A percentile compares a stretch with the other conserved stretches of the same genome.
Conservation (phyloP, 768 basidiomycete genomes). For the Suillus ampliporus region DNA sequence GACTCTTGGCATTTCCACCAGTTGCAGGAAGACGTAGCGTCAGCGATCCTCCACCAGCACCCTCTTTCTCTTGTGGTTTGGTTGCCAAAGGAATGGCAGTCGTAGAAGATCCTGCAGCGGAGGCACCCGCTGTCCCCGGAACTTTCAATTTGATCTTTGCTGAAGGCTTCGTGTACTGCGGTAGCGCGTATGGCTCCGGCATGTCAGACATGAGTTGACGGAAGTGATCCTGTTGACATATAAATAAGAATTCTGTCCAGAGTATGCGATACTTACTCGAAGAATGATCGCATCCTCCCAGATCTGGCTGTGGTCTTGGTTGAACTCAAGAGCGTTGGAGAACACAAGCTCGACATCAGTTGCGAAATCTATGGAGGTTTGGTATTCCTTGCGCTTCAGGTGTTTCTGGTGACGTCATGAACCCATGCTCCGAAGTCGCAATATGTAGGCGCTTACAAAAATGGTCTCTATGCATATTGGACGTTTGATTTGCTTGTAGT, state of each 20-base stretch:
- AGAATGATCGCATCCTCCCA: constrained; percentile 80
- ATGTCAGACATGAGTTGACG: constrained; percentile 79
- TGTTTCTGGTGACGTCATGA: constrained; percentile 59
- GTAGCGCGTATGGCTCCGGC: constrained; percentile 66
- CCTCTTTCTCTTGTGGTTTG: constrained; percentile 22
- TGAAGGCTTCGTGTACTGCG: constrained; percentile 61
- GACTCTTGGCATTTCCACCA: constrained; percentile 22
- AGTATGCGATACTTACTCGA: constrained; percentile 50
- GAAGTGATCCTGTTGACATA: constrained; percentile 64
- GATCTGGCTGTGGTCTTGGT: constrained; percentile 82
- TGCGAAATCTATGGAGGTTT: constrained; percentile 69
- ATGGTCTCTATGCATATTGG: constrained; percentile 82
- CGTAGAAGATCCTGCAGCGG: constrained; percentile 13
- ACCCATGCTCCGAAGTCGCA: background rate
- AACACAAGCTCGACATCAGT: constrained; percentile 91
- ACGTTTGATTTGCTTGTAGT: constrained; percentile 80
- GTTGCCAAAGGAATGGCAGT: constrained; percentile 6
- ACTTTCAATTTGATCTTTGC: constrained; percentile 79
- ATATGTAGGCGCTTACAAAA: constrained; percentile 56
- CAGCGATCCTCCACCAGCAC: constrained; percentile 20
- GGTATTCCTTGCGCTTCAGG: constrained; percentile 81
- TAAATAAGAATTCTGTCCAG: constrained; percentile 17
- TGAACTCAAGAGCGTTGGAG: constrained; percentile 87
- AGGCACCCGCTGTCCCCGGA: constrained; percentile 41
- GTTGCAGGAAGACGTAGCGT: constrained; percentile 30